These are phyloP conservation scores for Flaveria trinervia DNA, from an alignment of 129 eudicot genomes.

Conservation along the genomic window DNA sequence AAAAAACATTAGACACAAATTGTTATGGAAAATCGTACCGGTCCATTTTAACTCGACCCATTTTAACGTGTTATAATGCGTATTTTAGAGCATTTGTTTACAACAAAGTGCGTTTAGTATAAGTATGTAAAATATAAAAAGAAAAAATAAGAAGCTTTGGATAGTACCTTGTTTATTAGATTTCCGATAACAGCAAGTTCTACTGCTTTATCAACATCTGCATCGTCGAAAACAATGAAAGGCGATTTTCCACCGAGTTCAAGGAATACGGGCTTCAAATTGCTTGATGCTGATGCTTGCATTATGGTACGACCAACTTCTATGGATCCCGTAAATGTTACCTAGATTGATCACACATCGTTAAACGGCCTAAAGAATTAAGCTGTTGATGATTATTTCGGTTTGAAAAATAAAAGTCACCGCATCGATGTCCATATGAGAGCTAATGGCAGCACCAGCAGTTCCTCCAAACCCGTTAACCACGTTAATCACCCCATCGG, in stretches of 20 bases:
- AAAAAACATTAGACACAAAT: too few relatives aligned
- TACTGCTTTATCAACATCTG: constrained; percentile 60
- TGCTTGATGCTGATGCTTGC: constrained; percentile 83
- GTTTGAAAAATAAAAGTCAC: constrained; percentile 26
- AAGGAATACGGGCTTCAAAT: constrained; percentile 68
- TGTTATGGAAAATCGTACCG: too few relatives aligned
- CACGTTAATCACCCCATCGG: constrained; percentile 80
- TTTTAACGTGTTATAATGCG: too few relatives aligned
- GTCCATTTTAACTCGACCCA: too few relatives aligned
- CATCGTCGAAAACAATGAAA: constrained; percentile 69
- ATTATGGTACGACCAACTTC: constrained; percentile 66
- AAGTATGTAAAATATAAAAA: background rate
- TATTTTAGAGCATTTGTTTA: too few relatives aligned
- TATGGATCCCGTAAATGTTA: constrained; percentile 81
- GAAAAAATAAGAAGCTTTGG: background rate
- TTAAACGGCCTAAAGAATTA: background rate
- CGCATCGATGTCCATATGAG: constrained; percentile 85
- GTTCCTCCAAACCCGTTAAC: constrained; percentile 68
- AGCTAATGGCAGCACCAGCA: constrained; percentile 76
- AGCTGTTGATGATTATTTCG: background rate
- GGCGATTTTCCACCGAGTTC: constrained; percentile 91
- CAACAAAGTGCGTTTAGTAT: too few relatives aligned
- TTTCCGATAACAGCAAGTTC: constrained; percentile 51
- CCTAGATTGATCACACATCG: constrained; percentile 35
- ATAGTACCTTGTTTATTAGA: constrained; percentile 52